These are phyloP conservation scores for Chloris gayana DNA, from an alignment of 176 grass and related monocot species.

Conservation along the genomic window DNA sequence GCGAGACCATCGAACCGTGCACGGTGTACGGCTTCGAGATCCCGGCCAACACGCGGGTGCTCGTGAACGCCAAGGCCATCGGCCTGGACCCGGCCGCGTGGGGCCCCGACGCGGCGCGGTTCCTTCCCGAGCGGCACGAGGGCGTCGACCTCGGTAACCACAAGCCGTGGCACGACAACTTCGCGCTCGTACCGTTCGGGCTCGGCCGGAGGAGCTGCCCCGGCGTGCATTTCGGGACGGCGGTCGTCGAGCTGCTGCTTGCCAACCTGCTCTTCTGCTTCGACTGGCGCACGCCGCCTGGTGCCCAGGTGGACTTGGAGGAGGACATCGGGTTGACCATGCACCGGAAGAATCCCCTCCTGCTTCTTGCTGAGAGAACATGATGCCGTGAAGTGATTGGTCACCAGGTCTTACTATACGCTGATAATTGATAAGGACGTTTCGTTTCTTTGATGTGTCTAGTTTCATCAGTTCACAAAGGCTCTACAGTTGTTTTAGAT, in stretches of 20 bases:
- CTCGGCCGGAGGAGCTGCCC: conserved; percentile 65
- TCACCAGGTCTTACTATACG: too few species aligned
- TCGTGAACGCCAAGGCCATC: conserved; percentile 69
- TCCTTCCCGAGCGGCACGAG: conserved; percentile 62
- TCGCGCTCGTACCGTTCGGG: conserved; percentile 68
- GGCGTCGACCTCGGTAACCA: conserved; percentile 35
- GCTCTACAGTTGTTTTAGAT: not conserved
- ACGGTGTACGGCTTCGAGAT: conserved; percentile 45
- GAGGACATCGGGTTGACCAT: conserved; percentile 51
- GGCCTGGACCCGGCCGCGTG: conserved; percentile 42
- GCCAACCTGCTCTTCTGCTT: conserved; percentile 74
- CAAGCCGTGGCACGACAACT: conserved; percentile 43
- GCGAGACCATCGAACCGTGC: conserved; percentile 49
- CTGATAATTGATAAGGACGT: too few species aligned
- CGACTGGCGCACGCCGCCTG: conserved; percentile 54
- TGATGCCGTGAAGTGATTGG: not conserved
- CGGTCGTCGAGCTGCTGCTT: conserved; percentile 61
- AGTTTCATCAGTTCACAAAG: not conserved
- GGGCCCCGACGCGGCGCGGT: conserved; percentile 43
- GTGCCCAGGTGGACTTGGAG: conserved; percentile 42
- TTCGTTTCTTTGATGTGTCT: not conserved
- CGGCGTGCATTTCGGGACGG: conserved; percentile 59
- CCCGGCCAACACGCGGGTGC: conserved; percentile 50
- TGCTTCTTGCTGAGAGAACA: conserved; percentile 26
- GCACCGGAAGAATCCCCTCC: conserved; percentile 59